A percentile compares a stretch with the other conserved stretches of the same genome.
phyloP scores from a whole-genome alignment of 1,284 basidiomycete species.

The Puccinia coronata region DNA sequence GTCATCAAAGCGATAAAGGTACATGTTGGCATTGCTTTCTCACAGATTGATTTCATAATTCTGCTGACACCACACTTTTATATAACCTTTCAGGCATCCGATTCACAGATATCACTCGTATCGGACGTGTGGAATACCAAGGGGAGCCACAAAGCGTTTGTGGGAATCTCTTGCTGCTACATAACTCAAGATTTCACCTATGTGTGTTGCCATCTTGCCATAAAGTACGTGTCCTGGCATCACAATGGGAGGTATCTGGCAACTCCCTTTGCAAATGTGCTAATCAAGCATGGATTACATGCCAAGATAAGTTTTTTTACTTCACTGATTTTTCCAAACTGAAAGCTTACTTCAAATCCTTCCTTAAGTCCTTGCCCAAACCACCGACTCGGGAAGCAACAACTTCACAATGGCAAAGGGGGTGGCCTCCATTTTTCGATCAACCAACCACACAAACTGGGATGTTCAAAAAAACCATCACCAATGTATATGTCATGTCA shows the following conservation, averaged over 20 bases:
- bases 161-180: neutral
- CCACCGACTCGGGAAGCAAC: conserved; percentile 27
- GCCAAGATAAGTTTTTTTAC: conserved; percentile 29
- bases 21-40: neutral
- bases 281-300: too few relatives aligned
- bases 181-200: neutral
- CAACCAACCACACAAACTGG: too few relatives aligned
- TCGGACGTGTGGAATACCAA: conserved; percentile 9
- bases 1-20: neutral
- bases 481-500: conserved; percentile 2
- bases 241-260: conserved; percentile 26
- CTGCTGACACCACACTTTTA: neutral
- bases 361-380: too few relatives aligned
- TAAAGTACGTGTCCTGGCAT: conserved; percentile 19
- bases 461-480: neutral
- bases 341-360: neutral
- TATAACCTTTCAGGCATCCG: neutral
- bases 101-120: neutral
- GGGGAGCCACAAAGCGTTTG: too few relatives aligned
- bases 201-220: conserved; percentile 1
- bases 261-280: too few relatives aligned
- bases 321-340: neutral
- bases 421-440: neutral
- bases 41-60: neutral
- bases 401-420: neutral